Evolutionary conservation across 2,329 filamentous ascomycete genomes (phyloP), one percentile per base, ranked within the genome.

Genomic region (Xylariales sp.): DNA sequence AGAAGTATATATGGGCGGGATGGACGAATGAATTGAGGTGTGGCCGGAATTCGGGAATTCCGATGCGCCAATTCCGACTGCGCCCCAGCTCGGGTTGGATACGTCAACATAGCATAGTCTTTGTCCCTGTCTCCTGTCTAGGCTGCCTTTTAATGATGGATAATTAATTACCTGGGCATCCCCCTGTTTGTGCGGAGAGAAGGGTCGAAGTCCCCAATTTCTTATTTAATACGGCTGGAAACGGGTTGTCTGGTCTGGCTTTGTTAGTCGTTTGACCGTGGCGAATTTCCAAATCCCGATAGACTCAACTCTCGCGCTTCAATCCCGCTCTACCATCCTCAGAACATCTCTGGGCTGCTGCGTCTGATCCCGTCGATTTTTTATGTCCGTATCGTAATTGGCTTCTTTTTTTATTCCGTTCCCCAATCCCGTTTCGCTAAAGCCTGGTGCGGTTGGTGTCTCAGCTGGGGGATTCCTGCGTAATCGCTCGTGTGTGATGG

Each of bases 201-300:
- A 10, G 12, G 36, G n/a, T 23, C 10, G 23, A 12, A 56, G 28
- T 34, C 3, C n/a, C 43, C 23, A 23, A 12, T 16, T 28, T 3
- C 8, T 16, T 34, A 23, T 23, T 23, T 23, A 23, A 23, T 23
- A 23, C 55, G 50, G 32, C 23, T 30, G 14, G 7, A 61, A 49
- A 16, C 23, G 23, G 23, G 1, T 23, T 23, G 23, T 23, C 2
- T 23, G 23, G 23, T 23, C 23, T 23, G 23, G 23, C 23, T 23
- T 23, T 45, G 28, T 23, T 61, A 5, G 16, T 53, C 30, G 63
- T 39, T 39, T 39, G 23, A 1, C 23, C 23, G 23, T 56, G 16
- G 57, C 16, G 50, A 45, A 23, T 23, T 34, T 46, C 45, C 58
- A 66, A 66, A 66, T 62, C 52, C 64, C 64, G 64, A 57, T 46